Conservation (phyloP, 306 rosid genomes). For the Styphnolobium japonicum region DNA sequence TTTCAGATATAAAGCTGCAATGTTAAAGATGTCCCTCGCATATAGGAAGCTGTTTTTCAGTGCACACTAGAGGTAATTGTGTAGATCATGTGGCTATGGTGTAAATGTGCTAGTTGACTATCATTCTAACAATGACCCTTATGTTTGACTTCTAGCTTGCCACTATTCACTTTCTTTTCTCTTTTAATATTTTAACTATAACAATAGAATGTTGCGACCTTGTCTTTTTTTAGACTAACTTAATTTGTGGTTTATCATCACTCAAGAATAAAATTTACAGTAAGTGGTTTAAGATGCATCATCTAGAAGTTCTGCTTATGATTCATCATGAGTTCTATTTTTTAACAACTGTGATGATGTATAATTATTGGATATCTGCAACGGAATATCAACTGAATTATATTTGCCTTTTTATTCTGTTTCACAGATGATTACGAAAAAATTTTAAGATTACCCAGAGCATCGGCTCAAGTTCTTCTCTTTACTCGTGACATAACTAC, state of each 20-base stretch:
- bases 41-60: constrained; percentile 98
- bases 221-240: neutral
- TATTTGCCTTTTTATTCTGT: neutral
- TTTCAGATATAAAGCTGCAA: constrained; percentile 79
- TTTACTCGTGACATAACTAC: constrained; percentile 94
- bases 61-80: constrained; percentile 90
- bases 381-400: neutral
- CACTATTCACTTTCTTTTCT: neutral
- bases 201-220: neutral
- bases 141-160: neutral
- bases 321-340: neutral
- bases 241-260: neutral
- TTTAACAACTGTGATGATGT: neutral
- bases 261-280: neutral
- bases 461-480: constrained; percentile 98
- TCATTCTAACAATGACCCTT: neutral
- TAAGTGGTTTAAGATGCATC: neutral
- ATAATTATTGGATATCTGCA: neutral
- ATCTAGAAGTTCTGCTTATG: neutral
- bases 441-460: constrained; percentile 96
- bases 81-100: neutral
- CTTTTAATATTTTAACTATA: neutral
- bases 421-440: constrained; percentile 85
- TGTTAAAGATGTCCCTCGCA: constrained; percentile 95
- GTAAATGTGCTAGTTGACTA: neutral